Percentiles rank a stretch among this genome's conserved stretches.
phyloP scores from a whole-genome alignment of 768 basidiomycete genomes.

The Tricholoma terreum region DNA sequence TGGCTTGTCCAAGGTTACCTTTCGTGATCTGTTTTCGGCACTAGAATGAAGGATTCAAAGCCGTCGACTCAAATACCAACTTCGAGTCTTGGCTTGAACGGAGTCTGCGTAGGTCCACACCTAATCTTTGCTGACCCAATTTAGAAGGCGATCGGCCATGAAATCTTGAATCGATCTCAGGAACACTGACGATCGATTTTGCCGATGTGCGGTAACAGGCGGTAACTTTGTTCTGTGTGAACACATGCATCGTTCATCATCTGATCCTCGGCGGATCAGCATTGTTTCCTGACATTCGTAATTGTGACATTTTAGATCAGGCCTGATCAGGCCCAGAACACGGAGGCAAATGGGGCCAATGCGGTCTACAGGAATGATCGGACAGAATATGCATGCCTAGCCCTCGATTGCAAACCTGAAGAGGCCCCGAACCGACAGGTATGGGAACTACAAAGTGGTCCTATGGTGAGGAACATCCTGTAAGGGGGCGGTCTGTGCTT shows the following conservation, averaged over 20 bases:
- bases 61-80: too few relatives aligned
- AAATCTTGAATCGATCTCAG: constrained; percentile 12
- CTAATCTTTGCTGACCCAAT: not conserved
- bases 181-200: constrained; percentile 16
- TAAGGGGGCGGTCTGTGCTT: too few relatives aligned
- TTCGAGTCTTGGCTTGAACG: too few relatives aligned
- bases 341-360: not conserved
- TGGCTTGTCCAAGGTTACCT: too few relatives aligned
- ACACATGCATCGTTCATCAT: constrained; percentile 8
- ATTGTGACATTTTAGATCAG: not conserved
- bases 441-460: not conserved
- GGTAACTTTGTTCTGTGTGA: constrained; percentile 8
- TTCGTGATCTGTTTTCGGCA: too few relatives aligned
- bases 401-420: too few relatives aligned
- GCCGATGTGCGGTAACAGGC: too few relatives aligned
- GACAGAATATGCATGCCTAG: not conserved
- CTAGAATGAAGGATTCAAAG: too few relatives aligned
- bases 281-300: not conserved
- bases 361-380: not conserved
- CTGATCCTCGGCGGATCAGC: constrained; percentile 16
- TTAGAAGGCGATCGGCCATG: constrained; percentile 6
- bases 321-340: not conserved
- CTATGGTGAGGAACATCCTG: too few relatives aligned
- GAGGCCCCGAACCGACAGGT: too few relatives aligned
- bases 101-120: too few relatives aligned